Percentiles rank a stretch among this genome's conserved stretches.
phyloP scores from a whole-genome alignment of 352 stramenopile species.

The Hyaloperonospora arabidopsidis region DNA sequence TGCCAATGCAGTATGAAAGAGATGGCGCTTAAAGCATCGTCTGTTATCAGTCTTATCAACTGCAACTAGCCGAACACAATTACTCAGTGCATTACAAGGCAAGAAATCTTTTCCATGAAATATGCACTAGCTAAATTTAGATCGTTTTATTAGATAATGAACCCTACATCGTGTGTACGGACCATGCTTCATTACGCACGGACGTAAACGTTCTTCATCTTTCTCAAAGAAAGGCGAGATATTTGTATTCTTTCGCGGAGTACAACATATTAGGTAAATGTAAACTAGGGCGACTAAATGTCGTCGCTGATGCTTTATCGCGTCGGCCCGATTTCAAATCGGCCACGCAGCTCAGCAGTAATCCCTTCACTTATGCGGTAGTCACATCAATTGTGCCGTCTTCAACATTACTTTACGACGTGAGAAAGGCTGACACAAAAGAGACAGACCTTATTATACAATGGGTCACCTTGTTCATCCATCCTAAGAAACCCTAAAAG shows the following conservation, averaged over 20 bases:
- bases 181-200: not conserved
- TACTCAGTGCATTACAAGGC: slow-evolving; percentile 1
- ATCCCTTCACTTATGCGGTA: too few species aligned
- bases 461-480: too few species aligned
- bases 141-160: not conserved
- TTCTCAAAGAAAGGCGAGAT: not conserved
- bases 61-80: not conserved
- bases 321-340: not conserved
- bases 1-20: not conserved
- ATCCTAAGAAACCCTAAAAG: too few species aligned
- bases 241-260: not conserved
- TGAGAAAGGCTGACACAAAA: too few species aligned
- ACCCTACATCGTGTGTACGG: not conserved
- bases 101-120: not conserved
- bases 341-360: too few species aligned
- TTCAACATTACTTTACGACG: too few species aligned
- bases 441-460: too few species aligned
- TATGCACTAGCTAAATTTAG: not conserved
- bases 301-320: not conserved
- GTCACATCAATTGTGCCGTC: too few species aligned
- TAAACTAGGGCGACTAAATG: not conserved
- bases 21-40: not conserved
- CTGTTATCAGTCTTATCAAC: too few species aligned
- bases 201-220: not conserved
- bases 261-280: not conserved